A percentile compares a stretch with the other conserved stretches of the same genome.
These are phyloP conservation scores for Boletus rubroflammeus DNA, from an alignment of 768 basidiomycete species.

Conservation along the genomic window DNA sequence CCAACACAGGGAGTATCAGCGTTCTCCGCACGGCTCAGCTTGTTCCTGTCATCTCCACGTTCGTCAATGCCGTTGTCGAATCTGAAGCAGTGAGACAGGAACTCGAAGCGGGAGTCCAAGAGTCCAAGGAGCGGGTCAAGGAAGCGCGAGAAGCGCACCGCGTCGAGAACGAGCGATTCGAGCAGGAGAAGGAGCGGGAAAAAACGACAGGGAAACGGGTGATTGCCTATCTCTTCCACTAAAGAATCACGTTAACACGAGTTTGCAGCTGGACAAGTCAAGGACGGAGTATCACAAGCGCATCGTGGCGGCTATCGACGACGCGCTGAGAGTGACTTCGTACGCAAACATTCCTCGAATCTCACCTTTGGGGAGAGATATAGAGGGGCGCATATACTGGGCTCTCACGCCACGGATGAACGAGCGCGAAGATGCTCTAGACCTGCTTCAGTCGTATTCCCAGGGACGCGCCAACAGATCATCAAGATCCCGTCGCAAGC, in stretches of 20 bases:
- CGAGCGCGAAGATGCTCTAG: slow-evolving; percentile 52
- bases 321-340: slow-evolving; percentile 47
- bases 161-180: slow-evolving; percentile 30
- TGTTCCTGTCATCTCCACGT: slow-evolving; percentile 57
- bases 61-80: slow-evolving; percentile 51
- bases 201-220: slow-evolving; percentile 39
- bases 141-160: slow-evolving; percentile 48
- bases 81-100: slow-evolving; percentile 52
- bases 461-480: slow-evolving; percentile 31
- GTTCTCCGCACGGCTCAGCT: slow-evolving; percentile 54
- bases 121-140: slow-evolving; percentile 50
- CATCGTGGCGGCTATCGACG: slow-evolving; percentile 48
- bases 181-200: slow-evolving; percentile 47
- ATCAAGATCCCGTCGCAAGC: slow-evolving; percentile 38
- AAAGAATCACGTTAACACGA: not conserved
- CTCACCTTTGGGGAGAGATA: slow-evolving; percentile 61
- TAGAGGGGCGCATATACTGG: slow-evolving; percentile 66
- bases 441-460: slow-evolving; percentile 19
- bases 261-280: slow-evolving; percentile 39
- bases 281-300: slow-evolving; percentile 48
- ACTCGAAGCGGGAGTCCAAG: slow-evolving; percentile 54
- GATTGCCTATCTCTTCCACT: not conserved
- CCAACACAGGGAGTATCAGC: slow-evolving; percentile 26
- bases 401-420: slow-evolving; percentile 54
- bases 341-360: slow-evolving; percentile 52